Evolutionary conservation across 148 eudicot genomes (phyloP), one percentile per base, ranked within the genome.

Genomic region (Arctostaphylos glauca): DNA sequence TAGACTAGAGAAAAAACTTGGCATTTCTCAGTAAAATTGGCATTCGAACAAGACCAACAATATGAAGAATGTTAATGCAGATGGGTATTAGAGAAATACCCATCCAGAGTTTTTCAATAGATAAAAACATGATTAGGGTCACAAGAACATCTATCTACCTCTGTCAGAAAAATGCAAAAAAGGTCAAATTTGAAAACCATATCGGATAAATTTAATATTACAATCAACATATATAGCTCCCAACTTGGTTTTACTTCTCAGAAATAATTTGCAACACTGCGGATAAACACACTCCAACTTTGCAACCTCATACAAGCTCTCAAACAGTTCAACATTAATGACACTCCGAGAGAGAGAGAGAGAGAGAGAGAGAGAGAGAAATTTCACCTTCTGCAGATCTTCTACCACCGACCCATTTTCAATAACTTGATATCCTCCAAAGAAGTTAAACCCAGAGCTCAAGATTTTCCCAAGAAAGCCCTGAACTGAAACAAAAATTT

Each of bases 401-500:
- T 81, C 77, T 70, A 71, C 43, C 64, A n/a, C 41, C 77, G 64
- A 81, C 77, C 82, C 62, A 71, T 70, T 41, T 71, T 54, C 66
- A 70, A 66, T 7, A 81, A 53, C 41, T 43, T 13, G 66, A 81
- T 54, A 70, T 5, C 52, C 38, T 38, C 62, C 59, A 31, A 6
- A 53, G 68, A 67, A 67, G 38, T 67, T 21, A 43, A 48, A 64
- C 23, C 13, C 74, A 50, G 48, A 67, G 76, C 59, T 66, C 52
- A 50, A 47, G 41, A 66, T 79, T 67, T 67, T 67, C 19, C 31
- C 60, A 19, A 46, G 66, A 43, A 54, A 81, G 16, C 53, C 50
- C 77, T 18, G 76, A 81, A 71, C 6, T 38, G 50, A 71, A n/a
- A 43, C 77, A n/a, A 52, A 15, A 10, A 49, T 67, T 55, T 15